Percentiles rank a stretch among this genome's conserved stretches.
Evolutionary conservation across 371 early-diverging fungal genomes (phyloP).

Genomic region (Mucor sp.): DNA sequence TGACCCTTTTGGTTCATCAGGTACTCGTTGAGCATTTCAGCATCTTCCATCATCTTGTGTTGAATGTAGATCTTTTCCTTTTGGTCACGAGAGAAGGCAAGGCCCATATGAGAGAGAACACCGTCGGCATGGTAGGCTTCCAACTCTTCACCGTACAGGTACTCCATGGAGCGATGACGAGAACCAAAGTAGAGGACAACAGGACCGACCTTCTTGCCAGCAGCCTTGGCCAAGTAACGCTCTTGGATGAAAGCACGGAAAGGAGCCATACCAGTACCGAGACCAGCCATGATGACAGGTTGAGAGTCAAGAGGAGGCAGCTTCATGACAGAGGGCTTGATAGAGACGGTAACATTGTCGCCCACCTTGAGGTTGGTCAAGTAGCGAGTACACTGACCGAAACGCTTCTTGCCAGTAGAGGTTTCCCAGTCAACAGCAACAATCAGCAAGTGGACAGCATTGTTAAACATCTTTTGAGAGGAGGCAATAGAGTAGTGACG

Average conservation of each 20-base stretch:
- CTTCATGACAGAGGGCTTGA: conserved; percentile 96
- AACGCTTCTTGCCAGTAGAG: conserved; percentile 64
- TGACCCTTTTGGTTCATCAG: conserved; percentile 77
- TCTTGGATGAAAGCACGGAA: conserved; percentile 97
- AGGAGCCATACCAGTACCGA: conserved; percentile 97
- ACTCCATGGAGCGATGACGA: conserved; percentile 88
- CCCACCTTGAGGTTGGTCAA: conserved; percentile 71
- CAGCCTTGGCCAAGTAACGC: conserved; percentile 73
- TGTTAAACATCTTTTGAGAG: conserved; percentile 82
- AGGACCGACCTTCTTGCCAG: conserved; percentile 84
- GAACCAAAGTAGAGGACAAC: conserved; percentile 96
- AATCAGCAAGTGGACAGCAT: conserved; percentile 86
- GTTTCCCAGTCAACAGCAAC: conserved; percentile 89
- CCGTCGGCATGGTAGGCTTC: conserved; percentile 90
- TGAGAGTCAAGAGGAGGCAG: conserved; percentile 78
- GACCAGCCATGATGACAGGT: conserved; percentile 95
- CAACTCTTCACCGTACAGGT: conserved; percentile 92
- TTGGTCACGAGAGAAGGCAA: conserved; percentile 95
- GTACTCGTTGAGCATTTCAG: conserved; percentile 69
- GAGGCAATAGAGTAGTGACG: conserved; percentile 96
- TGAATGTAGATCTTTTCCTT: conserved; percentile 94
- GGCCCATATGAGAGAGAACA: conserved; percentile 78
- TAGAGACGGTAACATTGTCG: conserved; percentile 76
- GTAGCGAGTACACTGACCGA: conserved; percentile 92
- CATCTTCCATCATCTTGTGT: conserved; percentile 89